These are phyloP conservation scores for Rehmannia glutinosa DNA, from an alignment of 257 asterid genomes.

Conservation along the genomic window DNA sequence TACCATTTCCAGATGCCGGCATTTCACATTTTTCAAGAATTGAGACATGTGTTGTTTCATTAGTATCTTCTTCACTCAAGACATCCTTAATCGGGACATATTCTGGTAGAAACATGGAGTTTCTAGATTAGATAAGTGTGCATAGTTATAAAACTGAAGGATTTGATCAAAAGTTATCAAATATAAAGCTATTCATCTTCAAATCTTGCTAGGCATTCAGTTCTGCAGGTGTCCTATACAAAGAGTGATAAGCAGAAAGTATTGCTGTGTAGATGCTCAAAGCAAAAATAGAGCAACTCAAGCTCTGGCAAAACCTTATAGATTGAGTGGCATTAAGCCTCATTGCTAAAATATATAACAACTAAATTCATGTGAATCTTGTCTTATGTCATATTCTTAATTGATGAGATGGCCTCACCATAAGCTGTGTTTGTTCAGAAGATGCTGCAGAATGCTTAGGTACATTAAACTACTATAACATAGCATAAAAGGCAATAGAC, in stretches of 20 bases:
- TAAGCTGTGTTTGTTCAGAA: no score
- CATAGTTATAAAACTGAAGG: background rate
- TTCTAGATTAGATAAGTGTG: background rate
- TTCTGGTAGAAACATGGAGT: slow-evolving; percentile 3
- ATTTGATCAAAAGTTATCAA: background rate
- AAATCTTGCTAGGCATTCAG: background rate
- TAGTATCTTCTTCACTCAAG: slow-evolving; percentile 12
- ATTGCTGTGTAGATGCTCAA: no score
- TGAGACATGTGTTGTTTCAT: slow-evolving; percentile 6
- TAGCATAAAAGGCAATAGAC: background rate
- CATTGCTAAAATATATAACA: no score
- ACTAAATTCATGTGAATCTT: no score
- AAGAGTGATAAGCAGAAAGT: background rate
- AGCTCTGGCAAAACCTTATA: no score
- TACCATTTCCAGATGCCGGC: background rate
- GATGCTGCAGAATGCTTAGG: background rate
- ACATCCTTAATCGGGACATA: slow-evolving; percentile 3
- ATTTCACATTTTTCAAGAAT: background rate
- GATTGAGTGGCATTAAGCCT: no score
- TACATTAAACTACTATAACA: background rate
- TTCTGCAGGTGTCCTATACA: no score
- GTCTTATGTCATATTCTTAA: background rate
- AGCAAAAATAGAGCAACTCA: no score
- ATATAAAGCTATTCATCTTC: background rate
- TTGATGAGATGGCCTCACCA: no score